Base-by-base conservation (phyloP, 2,329 filamentous ascomycete species). In the Fusarium tupiense region DNA sequence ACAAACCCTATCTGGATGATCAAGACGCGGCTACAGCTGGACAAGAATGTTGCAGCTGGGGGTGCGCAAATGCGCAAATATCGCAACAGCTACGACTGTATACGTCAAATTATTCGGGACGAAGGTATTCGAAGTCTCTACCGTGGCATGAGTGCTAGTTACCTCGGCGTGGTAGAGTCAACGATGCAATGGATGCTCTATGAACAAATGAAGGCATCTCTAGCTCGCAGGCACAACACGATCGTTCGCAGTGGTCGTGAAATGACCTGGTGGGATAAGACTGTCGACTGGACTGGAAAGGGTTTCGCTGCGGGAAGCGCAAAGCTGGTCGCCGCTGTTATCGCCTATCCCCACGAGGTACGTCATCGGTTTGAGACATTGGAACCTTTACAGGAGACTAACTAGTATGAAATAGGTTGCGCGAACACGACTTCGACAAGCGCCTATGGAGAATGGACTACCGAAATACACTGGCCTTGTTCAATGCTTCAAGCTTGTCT, bases 1-100 rank as follows among this genome's bases (percentile, higher is more conserved):
- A 98, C 95, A 43, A 98, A 98, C 83, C 95, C 95, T 4, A 98
- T 98, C 79, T 98, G 95, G 95, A 89, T 98, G 72, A 91, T 98
- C 80, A 98, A 98, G 88, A 98, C 95, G 46, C 88, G 95, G 38
- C 82, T 98, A 77, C 95, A 98, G 84, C 89, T 98, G 40, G 95
- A 98, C 85, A 97, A 95, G 85, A 94, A 93, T 80, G 89, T 91
- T 60, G 92, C 92, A 22, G 89, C 90, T 76, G 89, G 85, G 33
- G 87, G 86, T 44, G 81, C 84, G 33, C 84, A 85, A 61, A 85
- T 86, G 59, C 88, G 95, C 60, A 91, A 91, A 79, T 98, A 98
- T 84, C 91, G 91, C 81, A 98, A 98, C 82, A 95, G 94, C 72
- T 89, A 91, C 83, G 95, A 98, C 83, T 98, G 95, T 82, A 91